phyloP scores from a whole-genome alignment of 2,329 filamentous ascomycete genomes.

The Aspergillus sojae region DNA sequence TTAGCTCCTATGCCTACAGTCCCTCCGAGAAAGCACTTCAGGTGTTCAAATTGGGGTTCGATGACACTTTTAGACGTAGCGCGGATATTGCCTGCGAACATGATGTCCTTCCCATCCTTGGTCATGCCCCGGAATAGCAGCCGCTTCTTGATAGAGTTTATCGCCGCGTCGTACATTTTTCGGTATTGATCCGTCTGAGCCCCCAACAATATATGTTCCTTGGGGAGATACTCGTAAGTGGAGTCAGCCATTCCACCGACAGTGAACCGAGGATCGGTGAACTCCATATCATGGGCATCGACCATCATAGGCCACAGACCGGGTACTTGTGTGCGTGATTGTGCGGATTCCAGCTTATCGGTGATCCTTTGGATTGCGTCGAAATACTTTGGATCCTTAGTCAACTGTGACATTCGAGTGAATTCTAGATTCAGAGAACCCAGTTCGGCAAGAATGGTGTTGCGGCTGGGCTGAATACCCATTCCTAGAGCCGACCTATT shows the following conservation, averaged over 20 bases:
- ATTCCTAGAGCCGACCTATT: constrained; percentile 33
- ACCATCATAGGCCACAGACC: constrained; percentile 80
- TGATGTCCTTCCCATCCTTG: constrained; percentile 41
- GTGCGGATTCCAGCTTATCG: constrained; percentile 72
- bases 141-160: constrained; percentile 42
- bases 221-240: constrained; percentile 54
- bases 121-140: constrained; percentile 50
- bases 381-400: constrained; percentile 79
- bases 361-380: constrained; percentile 87
- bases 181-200: constrained; percentile 45
- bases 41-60: constrained; percentile 55
- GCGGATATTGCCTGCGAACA: constrained; percentile 41
- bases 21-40: constrained; percentile 63
- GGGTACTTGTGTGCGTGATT: constrained; percentile 69
- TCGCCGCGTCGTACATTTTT: constrained; percentile 46
- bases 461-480: constrained; percentile 55
- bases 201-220: constrained; percentile 50
- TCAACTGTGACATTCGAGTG: constrained; percentile 83
- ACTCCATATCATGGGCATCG: constrained; percentile 53
- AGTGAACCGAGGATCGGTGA: constrained; percentile 39
- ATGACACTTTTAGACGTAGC: constrained; percentile 21
- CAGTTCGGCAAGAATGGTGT: constrained; percentile 69
- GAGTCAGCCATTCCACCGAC: constrained; percentile 53
- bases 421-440: constrained; percentile 88
- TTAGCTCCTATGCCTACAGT: constrained; percentile 64